phyloP scores from a whole-genome alignment of 2,329 filamentous ascomycete species.

The Thielaviopsis populi region DNA sequence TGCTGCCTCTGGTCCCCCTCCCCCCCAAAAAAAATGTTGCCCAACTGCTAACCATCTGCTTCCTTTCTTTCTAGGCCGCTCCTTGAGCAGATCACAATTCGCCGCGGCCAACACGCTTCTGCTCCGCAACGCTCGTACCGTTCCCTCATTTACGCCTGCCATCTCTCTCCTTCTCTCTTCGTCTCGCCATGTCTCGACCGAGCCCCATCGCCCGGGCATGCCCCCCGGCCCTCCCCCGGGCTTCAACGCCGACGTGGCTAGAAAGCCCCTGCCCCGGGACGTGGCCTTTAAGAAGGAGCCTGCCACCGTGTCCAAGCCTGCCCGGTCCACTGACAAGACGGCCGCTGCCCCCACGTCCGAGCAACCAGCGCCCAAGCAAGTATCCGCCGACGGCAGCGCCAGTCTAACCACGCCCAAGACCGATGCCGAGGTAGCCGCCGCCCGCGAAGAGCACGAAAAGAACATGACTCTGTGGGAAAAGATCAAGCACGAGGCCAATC shows the following conservation, averaged over 20 bases:
- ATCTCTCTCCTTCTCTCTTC: conserved; percentile 41
- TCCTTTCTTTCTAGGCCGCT: conserved; percentile 11
- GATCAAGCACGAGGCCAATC: conserved; percentile 81
- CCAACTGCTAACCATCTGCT: conserved; percentile 3
- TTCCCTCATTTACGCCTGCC: conserved; percentile 30
- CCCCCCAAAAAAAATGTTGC: neutral
- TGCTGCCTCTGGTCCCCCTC: neutral
- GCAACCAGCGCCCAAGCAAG: conserved; percentile 20
- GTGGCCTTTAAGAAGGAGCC: conserved; percentile 24
- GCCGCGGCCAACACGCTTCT: conserved; percentile 15
- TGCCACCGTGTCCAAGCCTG: conserved; percentile 5
- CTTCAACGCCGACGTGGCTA: conserved; percentile 79
- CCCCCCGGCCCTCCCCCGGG: conserved; percentile 57
- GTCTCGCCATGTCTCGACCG: conserved; percentile 41
- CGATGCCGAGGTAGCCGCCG: conserved; percentile 33
- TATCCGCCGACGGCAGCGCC: conserved; percentile 20
- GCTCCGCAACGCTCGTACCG: conserved; percentile 12
- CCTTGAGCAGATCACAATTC: conserved; percentile 17
- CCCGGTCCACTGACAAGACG: conserved; percentile 23
- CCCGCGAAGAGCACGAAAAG: conserved; percentile 53
- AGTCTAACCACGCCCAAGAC: conserved; percentile 26
- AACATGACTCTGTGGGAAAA: conserved; percentile 83
- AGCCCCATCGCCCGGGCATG: conserved; percentile 38
- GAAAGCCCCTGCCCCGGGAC: conserved; percentile 57
- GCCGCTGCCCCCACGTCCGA: conserved; percentile 17